Evolutionary conservation across 164 flowering plant species (phyloP).

Genomic region (Vitis amurensis): DNA sequence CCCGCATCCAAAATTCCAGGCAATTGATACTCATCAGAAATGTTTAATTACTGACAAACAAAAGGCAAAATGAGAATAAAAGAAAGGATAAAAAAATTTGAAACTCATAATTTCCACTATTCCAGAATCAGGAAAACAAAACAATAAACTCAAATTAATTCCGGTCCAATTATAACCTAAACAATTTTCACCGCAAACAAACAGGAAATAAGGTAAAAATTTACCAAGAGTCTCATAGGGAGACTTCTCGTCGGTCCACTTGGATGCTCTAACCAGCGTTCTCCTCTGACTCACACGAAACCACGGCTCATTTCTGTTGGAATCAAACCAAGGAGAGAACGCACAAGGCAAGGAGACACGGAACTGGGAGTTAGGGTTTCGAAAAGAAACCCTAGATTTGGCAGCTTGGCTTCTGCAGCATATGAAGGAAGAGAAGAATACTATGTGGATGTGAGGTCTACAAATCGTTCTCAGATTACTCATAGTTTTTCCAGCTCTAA

Average conservation of each 20-base stretch:
- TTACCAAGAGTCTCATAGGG: constrained; percentile 87
- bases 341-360: constrained; percentile 26
- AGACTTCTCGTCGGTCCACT: constrained; percentile 67
- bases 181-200: not conserved
- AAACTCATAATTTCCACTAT: too few species aligned
- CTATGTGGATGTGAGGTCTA: constrained; percentile 44
- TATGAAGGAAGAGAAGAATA: constrained; percentile 49
- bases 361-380: constrained; percentile 17
- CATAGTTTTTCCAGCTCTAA: constrained; percentile 29
- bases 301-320: constrained; percentile 21
- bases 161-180: too few species aligned
- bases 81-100: too few species aligned
- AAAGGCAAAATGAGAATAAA: too few species aligned
- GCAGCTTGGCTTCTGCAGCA: constrained; percentile 42
- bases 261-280: constrained; percentile 57
- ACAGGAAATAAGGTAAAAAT: not conserved
- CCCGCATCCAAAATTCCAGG: too few species aligned
- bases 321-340: constrained; percentile 24
- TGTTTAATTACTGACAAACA: too few species aligned
- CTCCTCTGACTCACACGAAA: constrained; percentile 52
- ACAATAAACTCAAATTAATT: too few species aligned
- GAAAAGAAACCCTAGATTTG: constrained; percentile 35
- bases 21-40: too few species aligned
- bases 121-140: too few species aligned
- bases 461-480: constrained; percentile 58